Evolutionary conservation across 2,329 filamentous ascomycete species (phyloP).

Genomic region (Fusarium sp.): DNA sequence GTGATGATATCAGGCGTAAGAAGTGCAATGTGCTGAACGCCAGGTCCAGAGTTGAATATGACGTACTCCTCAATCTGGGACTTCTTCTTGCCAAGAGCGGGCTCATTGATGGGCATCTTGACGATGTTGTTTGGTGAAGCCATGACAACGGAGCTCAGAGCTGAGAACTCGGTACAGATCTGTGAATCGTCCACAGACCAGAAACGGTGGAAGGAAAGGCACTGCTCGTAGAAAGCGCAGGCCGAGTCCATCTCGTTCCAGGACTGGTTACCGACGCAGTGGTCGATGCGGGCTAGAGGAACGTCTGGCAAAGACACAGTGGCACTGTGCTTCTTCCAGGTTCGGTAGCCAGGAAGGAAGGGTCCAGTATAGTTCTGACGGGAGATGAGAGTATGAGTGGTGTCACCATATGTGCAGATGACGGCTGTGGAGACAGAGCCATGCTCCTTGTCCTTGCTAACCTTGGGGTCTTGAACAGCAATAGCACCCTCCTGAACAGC

Average conservation of each 20-base stretch:
- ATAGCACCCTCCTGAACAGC: slow-evolving; percentile 75
- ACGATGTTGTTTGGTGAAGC: slow-evolving; percentile 84
- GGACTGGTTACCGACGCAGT: slow-evolving; percentile 97
- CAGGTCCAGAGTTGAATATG: slow-evolving; percentile 87
- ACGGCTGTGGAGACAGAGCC: slow-evolving; percentile 80
- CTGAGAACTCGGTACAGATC: slow-evolving; percentile 92
- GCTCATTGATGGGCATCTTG: slow-evolving; percentile 99
- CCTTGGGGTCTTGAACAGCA: slow-evolving; percentile 71
- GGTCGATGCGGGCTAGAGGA: slow-evolving; percentile 82
- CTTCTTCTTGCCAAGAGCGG: slow-evolving; percentile 88
- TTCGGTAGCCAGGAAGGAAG: slow-evolving; percentile 86
- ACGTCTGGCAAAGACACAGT: slow-evolving; percentile 69
- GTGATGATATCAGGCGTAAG: slow-evolving; percentile 83
- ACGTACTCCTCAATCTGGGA: slow-evolving; percentile 96
- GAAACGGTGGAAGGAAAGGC: slow-evolving; percentile 94
- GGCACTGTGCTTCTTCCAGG: slow-evolving; percentile 57
- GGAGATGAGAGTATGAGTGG: slow-evolving; percentile 90
- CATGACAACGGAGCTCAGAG: slow-evolving; percentile 92
- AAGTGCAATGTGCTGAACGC: slow-evolving; percentile 94
- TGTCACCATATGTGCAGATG: slow-evolving; percentile 94
- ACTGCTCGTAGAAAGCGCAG: slow-evolving; percentile 83
- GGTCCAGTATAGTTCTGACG: slow-evolving; percentile 75
- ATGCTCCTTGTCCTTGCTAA: slow-evolving; percentile 65
- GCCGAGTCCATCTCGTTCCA: slow-evolving; percentile 86
- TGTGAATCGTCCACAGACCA: slow-evolving; percentile 96